Evolutionary conservation across 495 filamentous ascomycete genomes (phyloP), one percentile per base, ranked within the genome.

Genomic region (Neurospora sp.): DNA sequence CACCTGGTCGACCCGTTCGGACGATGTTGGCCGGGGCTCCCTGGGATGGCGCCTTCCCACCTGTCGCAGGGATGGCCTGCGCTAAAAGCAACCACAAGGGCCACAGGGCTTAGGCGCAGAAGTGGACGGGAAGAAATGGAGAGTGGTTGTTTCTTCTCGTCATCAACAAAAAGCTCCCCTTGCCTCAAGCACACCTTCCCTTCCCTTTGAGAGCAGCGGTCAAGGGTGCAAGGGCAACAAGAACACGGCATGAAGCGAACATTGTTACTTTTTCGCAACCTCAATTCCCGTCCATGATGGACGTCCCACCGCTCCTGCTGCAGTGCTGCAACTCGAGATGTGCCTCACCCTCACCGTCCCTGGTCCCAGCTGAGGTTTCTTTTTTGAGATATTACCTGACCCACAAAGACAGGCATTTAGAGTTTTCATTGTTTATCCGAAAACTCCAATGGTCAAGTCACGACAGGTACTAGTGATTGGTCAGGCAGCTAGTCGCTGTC

Each of bases 1-100:
- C 48, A 44, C 42, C 20, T 70, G 40, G 65, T 20, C 70, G 73
- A 70, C 74, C 74, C 74, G 45, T 74, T 73, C 72, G 61, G 69
- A 73, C 61, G 74, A 61, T 65, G 53, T 65, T 65, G 53, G 27
- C 53, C 53, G 27, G 53, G 53, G 27, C 53, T 65, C 53, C 53
- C 53, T 65, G 14, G 14, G 6, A 35, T 61, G 53, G 53, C 53
- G 53, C 53, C 53, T 61, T 12, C 53, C 53, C 53, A 31, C 27
- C 53, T 65, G 53, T 65, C 27, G 53, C 53, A 65, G 53, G 53
- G 53, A 17, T 65, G 22, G 27, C 53, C 53, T 65, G 53, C 53
- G 53, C 53, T 35, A 31, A 65, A 65, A 61, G 53, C 45, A 61
- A 61, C 53, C 53, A 35, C 53, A 61, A 61, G 53, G 53, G 53